Evolutionary conservation across 169 alveolate species (phyloP), one percentile per base, ranked within the genome.

Genomic region (Sarcocystis neurona): DNA sequence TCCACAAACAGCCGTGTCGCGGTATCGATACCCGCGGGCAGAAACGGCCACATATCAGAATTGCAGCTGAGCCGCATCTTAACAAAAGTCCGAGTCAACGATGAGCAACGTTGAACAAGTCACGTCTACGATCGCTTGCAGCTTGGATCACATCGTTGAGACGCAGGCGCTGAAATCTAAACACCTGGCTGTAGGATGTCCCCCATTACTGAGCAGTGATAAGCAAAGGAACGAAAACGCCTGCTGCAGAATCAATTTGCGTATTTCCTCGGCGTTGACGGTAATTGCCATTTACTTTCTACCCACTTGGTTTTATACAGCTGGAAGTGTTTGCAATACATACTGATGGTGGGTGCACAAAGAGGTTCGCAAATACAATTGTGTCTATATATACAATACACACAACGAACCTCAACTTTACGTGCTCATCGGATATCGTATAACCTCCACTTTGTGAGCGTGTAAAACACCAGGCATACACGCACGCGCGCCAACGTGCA

Each of bases 211-310:
- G 66, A 53, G 66, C 23, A 53, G 23, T 53, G 30, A 12, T 30
- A 6, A 6, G 15, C 15, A 48, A 10, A 48, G 6, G 60, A 15
- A 15, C 27, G 27, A 48, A 15, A 10, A 6, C 15, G 27, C 39
- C 70, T 27, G 70, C 70, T 58, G 50, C 53, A 87, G 91, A 87
- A 87, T 27, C 91, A 87, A 60, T 87, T 87, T 34, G 91, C 91
- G 4, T 87, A 87, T 63, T 87, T 60, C 75, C 87, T 87, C 72
- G 39, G 79, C 30, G 91, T 84, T 20, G 91, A 87, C 34, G 91
- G 91, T 87, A 27, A 23, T 18, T 20, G 68, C 43, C 32, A 23
- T 15, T 20, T 53, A 20, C 20, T 53, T 6, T 15, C 10, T 63
- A 27, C 77, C 12, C 77, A 63, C n/a, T n/a, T n/a, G 56, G 27